Evolutionary conservation across 208 protist genomes (phyloP), one percentile per base, ranked within the genome.

Genomic region (Trypanosoma melophagium): DNA sequence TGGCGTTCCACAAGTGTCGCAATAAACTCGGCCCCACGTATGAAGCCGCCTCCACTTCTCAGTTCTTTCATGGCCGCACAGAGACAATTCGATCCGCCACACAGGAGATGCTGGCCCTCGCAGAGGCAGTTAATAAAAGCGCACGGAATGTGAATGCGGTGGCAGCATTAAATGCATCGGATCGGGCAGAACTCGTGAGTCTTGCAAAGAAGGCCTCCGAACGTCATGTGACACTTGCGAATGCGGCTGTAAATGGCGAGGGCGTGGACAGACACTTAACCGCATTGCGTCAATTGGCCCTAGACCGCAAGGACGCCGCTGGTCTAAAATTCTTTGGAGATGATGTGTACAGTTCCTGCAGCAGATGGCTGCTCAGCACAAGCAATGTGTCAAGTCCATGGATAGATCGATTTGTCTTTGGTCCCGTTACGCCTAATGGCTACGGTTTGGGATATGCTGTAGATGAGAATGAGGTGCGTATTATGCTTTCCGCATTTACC

Each of bases 381-480:
- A 83, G 77, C 49, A 80, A 91, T 66, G 79, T 91, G 63, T 90
- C 69, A 41, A 51, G 66, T 44, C 82, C 89, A 60, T 95, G 88
- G 85, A 62, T 94, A 57, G 77, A 83, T 24, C 80, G 84, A 53
- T 90, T 92, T 70, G 85, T 80, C 1, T 93, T 97, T 66, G 96
- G 95, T 14, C 96, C 96, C 17, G 81, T 88, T 24, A 71, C 71
- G 19, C 67, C 69, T 52, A 87, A 95, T 74, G 93, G 95, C 52
- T 98, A 96, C 69, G 95, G 95, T 14, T 61, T 98, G 4, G 90
- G 87, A n/a, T 98, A 98, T 79, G 86, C 89, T 19, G 69, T 98
- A 17, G 81, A 92, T 56, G 84, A 81, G n/a, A 57, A 96, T 10
- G 69, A 84, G 49, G 76, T 96, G 50, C 92, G 84, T n/a, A 78